Base-by-base conservation (phyloP, 495 filamentous ascomycete species). In the Penicillium pancosmium region DNA sequence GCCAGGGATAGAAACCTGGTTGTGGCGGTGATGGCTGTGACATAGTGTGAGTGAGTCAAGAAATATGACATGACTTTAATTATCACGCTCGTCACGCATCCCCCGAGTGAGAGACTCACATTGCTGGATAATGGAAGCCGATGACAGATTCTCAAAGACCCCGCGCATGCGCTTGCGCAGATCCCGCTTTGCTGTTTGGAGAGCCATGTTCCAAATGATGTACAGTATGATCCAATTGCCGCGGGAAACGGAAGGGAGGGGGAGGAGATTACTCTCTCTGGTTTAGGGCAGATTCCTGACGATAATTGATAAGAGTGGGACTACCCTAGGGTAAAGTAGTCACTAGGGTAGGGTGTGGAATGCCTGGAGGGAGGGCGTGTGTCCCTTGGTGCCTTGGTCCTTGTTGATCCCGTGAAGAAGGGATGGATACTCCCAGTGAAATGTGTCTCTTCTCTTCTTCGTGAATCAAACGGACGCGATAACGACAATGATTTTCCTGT, bases 131-230 rank as follows among this genome's bases (percentile, higher is more conserved):
- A 91, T 79, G 13, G 84, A 77, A 36, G 87, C 81, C 3, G 77
- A 68, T 12, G 87, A 71, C 50, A 94, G 56, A 15, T 67, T 70
- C 19, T 81, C 77, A 11, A 93, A 79, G 12, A 76, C 78, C 40
- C 82, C 78, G 59, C 87, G 90, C 78, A 94, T 89, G 46, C 79
- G 72, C 47, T 81, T 78, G 46, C 91, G 84, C 54, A 94, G 75
- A 55, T 91, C 87, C 64, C 86, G 86, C 76, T 96, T 96, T 25
- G 88, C 86, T 40, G 78, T 73, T 59, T 81, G 80, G 23, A 90
- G 69, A 48, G 83, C 77, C 79, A 81, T 83, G 5, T 9, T 50
- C 5, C 31, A 48, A 25, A 34, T 41, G 13, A 19, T 7, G 11
- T 40, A n/a, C 10, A 1, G 4, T 12, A 13, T 40, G 5, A 13